These are phyloP conservation scores for Pythium aphanidermatum DNA, from an alignment of 352 stramenopile species.

Conservation along the genomic window DNA sequence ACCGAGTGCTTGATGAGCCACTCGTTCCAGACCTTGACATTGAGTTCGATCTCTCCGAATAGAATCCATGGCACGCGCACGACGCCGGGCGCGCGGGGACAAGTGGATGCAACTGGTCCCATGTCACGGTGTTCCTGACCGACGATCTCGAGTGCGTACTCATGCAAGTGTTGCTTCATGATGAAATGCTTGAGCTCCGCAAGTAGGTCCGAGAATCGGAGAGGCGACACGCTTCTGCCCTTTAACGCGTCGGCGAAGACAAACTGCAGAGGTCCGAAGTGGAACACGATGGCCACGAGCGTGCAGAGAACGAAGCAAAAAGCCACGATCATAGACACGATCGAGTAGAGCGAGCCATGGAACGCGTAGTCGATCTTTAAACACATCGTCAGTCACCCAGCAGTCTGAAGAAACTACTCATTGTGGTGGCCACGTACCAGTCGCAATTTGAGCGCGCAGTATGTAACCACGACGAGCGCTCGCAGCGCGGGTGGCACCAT, in stretches of 20 bases:
- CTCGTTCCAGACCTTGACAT: constrained; percentile 62
- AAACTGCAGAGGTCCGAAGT: constrained; percentile 71
- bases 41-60: constrained; percentile 44
- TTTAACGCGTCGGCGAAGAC: constrained; percentile 79
- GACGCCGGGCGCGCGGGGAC: background rate
- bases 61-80: constrained; percentile 54
- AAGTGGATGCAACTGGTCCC: constrained; percentile 1
- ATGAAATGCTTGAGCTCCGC: constrained; percentile 17
- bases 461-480: constrained; percentile 62
- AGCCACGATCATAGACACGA: constrained; percentile 49
- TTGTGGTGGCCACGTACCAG: constrained; percentile 28
- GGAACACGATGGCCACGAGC: constrained; percentile 67
- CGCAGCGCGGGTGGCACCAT: constrained; percentile 58
- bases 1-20: constrained; percentile 46
- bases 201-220: constrained; percentile 8
- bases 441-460: constrained; percentile 72
- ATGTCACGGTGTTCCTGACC: background rate
- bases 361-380: constrained; percentile 74
- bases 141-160: constrained; percentile 15
- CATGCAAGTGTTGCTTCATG: constrained; percentile 23
- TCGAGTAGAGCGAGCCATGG: constrained; percentile 66
- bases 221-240: no score
- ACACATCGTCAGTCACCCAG: no score
- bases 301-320: constrained; percentile 65
- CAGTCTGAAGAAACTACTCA: no score